Conservation (phyloP, 2,329 filamentous ascomycete species). For the Podosphaera xanthii region DNA sequence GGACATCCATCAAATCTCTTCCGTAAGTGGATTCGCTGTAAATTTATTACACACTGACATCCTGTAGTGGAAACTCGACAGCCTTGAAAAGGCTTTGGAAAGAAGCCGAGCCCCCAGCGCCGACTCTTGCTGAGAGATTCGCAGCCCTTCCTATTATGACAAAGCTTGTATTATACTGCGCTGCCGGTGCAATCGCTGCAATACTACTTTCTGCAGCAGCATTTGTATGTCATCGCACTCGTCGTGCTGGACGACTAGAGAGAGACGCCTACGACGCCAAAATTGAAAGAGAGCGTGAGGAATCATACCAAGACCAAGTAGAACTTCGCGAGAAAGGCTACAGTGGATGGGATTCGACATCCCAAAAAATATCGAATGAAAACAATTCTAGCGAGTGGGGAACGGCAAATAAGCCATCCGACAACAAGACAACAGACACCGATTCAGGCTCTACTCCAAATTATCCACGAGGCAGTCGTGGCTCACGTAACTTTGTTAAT, state of each 20-base stretch:
- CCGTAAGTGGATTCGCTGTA: slow-evolving; percentile 21
- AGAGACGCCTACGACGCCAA: slow-evolving; percentile 19
- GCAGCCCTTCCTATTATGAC: slow-evolving; percentile 24
- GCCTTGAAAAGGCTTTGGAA: slow-evolving; percentile 22
- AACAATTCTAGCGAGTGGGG: neutral
- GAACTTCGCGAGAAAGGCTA: slow-evolving; percentile 13
- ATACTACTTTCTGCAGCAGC: slow-evolving; percentile 21
- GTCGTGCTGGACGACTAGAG: slow-evolving; percentile 27
- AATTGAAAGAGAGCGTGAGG: slow-evolving; percentile 14
- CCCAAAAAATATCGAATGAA: neutral
- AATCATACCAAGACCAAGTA: slow-evolving; percentile 12
- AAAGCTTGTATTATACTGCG: slow-evolving; percentile 30
- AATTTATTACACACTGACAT: slow-evolving; percentile 7
- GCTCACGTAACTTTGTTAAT: neutral
- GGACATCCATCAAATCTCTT: slow-evolving; percentile 36
- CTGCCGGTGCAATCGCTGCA: slow-evolving; percentile 23
- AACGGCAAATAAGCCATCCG: neutral
- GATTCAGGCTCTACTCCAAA: neutral
- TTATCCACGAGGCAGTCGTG: neutral
- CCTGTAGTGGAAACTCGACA: slow-evolving; percentile 32
- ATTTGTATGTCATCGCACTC: slow-evolving; percentile 33
- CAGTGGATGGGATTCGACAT: neutral
- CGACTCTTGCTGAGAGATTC: slow-evolving; percentile 29
- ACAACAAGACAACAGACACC: neutral
- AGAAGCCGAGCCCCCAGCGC: slow-evolving; percentile 13